A percentile compares a stretch with the other conserved stretches of the same genome.
Evolutionary conservation across 257 asterid genomes (phyloP).

Genomic region (Solanum microdontum): DNA sequence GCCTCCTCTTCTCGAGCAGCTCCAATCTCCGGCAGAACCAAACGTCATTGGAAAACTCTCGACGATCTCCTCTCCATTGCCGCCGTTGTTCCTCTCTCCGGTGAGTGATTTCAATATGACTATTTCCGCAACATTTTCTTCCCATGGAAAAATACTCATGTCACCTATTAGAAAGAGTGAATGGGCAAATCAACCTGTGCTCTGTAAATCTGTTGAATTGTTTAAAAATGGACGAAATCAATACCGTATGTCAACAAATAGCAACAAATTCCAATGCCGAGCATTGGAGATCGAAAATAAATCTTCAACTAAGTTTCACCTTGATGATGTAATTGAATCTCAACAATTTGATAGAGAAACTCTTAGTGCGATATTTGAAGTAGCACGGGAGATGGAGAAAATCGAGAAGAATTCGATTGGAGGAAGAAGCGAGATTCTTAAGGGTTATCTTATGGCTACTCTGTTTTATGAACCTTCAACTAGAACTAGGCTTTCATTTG

Average conservation of each 20-base stretch:
- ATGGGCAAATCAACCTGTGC: background rate
- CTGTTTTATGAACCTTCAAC: constrained; percentile 93
- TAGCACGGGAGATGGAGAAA: constrained; percentile 87
- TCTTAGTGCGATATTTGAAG: constrained; percentile 72
- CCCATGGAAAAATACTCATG: background rate
- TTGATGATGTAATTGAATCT: constrained; percentile 76
- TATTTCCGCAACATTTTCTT: background rate
- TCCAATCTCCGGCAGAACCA: background rate
- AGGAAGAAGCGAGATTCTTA: constrained; percentile 51
- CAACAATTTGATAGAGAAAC: constrained; percentile 80
- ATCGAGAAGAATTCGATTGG: constrained; percentile 53
- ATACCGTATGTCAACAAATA: constrained; percentile 1
- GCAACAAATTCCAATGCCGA: constrained; percentile 21
- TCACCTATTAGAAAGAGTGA: background rate
- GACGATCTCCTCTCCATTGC: background rate
- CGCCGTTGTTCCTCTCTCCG: background rate
- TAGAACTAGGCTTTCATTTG: constrained; percentile 93
- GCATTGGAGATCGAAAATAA: constrained; percentile 37
- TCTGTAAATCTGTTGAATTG: background rate
- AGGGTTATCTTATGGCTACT: constrained; percentile 88
- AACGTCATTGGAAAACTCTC: background rate
- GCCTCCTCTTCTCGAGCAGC: background rate
- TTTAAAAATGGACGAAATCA: background rate
- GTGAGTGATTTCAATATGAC: background rate
- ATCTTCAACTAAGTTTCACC: constrained; percentile 43